Evolutionary conservation across 495 filamentous ascomycete genomes (phyloP), one percentile per base, ranked within the genome.

Genomic region (Cryomyces minteri): DNA sequence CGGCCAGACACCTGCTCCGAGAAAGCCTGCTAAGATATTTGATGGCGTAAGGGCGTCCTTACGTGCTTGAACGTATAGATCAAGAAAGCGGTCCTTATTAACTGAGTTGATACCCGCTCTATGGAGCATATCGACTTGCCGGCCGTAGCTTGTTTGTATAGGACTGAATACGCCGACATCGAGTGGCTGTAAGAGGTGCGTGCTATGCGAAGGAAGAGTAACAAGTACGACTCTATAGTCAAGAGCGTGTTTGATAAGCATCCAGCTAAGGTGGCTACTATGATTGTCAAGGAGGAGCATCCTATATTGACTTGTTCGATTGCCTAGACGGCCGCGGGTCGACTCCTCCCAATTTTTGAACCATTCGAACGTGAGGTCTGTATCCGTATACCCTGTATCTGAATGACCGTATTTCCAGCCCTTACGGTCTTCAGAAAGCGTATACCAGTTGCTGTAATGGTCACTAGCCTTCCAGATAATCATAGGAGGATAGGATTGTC

Each of bases 131-230:
- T 32, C 28, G n/a, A 57, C 45, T 41, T 48, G 25, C 25, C 39
- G 14, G 7, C 53, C 34, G 25, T 57, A 57, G 36, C 43, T 36
- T n/a, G 31, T 30, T 34, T 57, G 52, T 36, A 57, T 40, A 7
- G 39, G 45, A 32, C 40, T 43, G 40, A 55, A 57, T 33, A 45
- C 53, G 30, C 45, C 45, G 44, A 57, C 45, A 47, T 57, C 47
- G 33, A 55, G 46, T 7, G 55, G 55, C 48, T 58, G 48, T 5
- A 56, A 41, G 7, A 55, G 46, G 48, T 58, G 54, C 10, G 46
- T 56, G 28, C 38, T 51, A 33, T 58, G 48, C 40, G 48, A 9
- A 9, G 50, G 55, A 45, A 58, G 51, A 44, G 47, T 51, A 31
- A 55, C 32, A 18, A 43, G 43, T 18, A 49, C 45, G 40, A 56